phyloP scores from a whole-genome alignment of 805 yeast genomes.

The Metschnikowia lochheadii region DNA sequence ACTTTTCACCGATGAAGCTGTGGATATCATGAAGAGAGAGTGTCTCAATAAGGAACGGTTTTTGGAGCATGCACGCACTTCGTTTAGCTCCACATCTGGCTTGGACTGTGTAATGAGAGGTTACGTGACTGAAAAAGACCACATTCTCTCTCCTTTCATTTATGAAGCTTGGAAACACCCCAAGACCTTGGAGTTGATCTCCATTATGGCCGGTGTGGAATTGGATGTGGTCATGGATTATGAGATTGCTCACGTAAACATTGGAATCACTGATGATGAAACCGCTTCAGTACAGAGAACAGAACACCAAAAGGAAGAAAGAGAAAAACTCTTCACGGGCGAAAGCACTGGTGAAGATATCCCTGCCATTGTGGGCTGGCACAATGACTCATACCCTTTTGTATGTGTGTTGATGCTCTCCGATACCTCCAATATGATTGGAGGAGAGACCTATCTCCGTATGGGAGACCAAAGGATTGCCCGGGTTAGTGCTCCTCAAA shows the following conservation, averaged over 20 bases:
- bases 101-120: conserved; percentile 51
- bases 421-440: conserved; percentile 55
- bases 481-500: conserved; percentile 16
- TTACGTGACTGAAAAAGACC: conserved; percentile 34
- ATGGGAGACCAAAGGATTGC: conserved; percentile 32
- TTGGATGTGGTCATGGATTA: conserved; percentile 53
- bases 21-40: conserved; percentile 56
- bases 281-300: conserved; percentile 30
- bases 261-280: conserved; percentile 41
- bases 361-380: conserved; percentile 62
- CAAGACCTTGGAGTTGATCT: conserved; percentile 48
- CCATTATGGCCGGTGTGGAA: conserved; percentile 58
- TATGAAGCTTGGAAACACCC: conserved; percentile 59
- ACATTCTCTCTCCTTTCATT: conserved; percentile 45
- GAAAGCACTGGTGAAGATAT: conserved; percentile 33
- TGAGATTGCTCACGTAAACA: conserved; percentile 52
- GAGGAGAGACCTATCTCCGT: conserved; percentile 56
- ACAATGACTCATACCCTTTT: conserved; percentile 58
- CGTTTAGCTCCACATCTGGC: conserved; percentile 45
- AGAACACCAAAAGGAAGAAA: conserved; percentile 5
- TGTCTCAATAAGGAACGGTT: conserved; percentile 45
- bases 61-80: conserved; percentile 40
- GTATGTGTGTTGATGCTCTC: conserved; percentile 62
- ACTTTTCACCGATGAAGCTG: conserved; percentile 56
- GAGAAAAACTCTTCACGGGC: conserved; percentile 11